Percentiles rank a stretch among this genome's conserved stretches.
Evolutionary conservation across 495 filamentous ascomycete species (phyloP).

Genomic region (Talaromyces thailandensis): DNA sequence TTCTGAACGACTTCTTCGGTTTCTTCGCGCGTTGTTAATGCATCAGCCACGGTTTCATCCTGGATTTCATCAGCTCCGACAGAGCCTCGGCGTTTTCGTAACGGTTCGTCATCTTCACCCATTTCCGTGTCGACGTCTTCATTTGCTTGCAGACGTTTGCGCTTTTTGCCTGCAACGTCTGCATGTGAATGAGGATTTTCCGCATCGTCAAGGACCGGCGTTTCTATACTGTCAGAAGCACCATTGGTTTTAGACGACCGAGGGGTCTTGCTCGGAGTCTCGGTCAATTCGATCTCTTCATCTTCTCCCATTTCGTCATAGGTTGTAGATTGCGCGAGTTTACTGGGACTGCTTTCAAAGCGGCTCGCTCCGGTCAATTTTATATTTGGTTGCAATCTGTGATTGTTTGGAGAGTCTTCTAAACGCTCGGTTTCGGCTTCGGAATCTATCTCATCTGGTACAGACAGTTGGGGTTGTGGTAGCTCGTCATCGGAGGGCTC

Average conservation of each 20-base stretch:
- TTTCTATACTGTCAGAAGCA: neutral
- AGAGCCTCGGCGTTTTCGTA: conserved; percentile 36
- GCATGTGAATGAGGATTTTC: neutral
- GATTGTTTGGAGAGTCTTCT: conserved; percentile 80
- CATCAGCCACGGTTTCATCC: conserved; percentile 26
- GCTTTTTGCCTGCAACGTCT: conserved; percentile 33
- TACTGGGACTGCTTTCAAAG: conserved; percentile 58
- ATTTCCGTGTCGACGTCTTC: conserved; percentile 32
- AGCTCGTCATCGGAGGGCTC: conserved; percentile 45
- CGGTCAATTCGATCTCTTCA: conserved; percentile 26
- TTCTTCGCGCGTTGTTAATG: conserved; percentile 21
- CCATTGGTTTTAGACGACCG: conserved; percentile 22
- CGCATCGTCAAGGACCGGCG: neutral
- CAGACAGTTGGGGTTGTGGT: conserved; percentile 30
- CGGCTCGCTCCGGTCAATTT: conserved; percentile 38
- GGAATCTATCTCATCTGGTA: conserved; percentile 64
- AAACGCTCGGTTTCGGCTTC: conserved; percentile 96
- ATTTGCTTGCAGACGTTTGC: conserved; percentile 35
- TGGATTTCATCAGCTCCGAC: conserved; percentile 33
- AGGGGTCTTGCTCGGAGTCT: conserved; percentile 33
- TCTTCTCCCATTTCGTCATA: conserved; percentile 35
- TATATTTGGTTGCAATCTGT: conserved; percentile 50
- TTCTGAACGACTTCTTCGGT: conserved; percentile 26
- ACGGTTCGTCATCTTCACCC: conserved; percentile 30
- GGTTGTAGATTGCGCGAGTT: conserved; percentile 46